These are phyloP conservation scores for Sclerotiophoma versabilis DNA, from an alignment of 2,329 filamentous ascomycete species.

Conservation along the genomic window DNA sequence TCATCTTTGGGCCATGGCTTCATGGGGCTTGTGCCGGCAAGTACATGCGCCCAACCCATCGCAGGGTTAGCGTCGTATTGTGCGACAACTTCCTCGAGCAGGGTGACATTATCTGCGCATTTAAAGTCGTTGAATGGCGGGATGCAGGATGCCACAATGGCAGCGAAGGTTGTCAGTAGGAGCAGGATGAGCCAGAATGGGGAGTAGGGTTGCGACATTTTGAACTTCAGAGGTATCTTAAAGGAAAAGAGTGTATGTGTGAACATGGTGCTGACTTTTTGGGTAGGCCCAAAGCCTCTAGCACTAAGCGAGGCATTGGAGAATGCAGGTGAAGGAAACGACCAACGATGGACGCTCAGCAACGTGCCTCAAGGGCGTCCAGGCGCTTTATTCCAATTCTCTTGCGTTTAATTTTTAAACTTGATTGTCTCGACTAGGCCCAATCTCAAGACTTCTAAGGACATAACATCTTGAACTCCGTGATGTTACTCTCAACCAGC, in stretches of 20 bases:
- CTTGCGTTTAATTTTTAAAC: too few species aligned
- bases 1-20: slow-evolving; percentile 8
- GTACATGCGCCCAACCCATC: not conserved
- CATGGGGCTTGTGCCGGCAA: slow-evolving; percentile 2
- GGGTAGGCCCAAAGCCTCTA: too few species aligned
- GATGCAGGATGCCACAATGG: not conserved
- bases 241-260: not conserved
- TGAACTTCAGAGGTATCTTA: not conserved
- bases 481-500: too few species aligned
- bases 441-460: too few species aligned
- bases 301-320: too few species aligned
- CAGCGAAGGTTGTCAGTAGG: not conserved
- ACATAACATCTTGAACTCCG: too few species aligned
- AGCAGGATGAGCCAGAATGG: not conserved
- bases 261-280: not conserved
- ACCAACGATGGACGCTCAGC: too few species aligned
- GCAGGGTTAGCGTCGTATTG: not conserved
- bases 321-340: too few species aligned
- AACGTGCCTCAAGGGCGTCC: too few species aligned
- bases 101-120: slow-evolving; percentile 8
- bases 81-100: not conserved
- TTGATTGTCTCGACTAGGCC: too few species aligned
- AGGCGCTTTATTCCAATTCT: too few species aligned
- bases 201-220: not conserved
- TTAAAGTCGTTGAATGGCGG: slow-evolving; percentile 15